Evolutionary conservation across 768 basidiomycete genomes (phyloP).

Genomic region (Phaeotremella fagi): DNA sequence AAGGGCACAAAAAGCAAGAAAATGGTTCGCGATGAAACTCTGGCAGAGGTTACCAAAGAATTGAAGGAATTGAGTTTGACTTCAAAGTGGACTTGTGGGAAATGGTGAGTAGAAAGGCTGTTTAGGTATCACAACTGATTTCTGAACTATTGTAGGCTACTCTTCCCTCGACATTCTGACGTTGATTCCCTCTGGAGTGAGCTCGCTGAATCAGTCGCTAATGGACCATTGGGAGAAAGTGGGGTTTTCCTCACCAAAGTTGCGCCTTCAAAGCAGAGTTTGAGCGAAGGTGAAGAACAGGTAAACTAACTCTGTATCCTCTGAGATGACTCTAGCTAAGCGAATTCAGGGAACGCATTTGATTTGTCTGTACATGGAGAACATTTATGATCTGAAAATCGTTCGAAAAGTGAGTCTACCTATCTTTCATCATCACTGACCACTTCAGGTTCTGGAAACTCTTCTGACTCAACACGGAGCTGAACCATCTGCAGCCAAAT

Average conservation of each 20-base stretch:
- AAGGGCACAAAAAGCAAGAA: slow-evolving; percentile 24
- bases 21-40: slow-evolving; percentile 18
- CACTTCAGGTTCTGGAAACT: slow-evolving; percentile 14
- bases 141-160: slow-evolving; percentile 7
- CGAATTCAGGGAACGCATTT: slow-evolving; percentile 7
- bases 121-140: neutral
- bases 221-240: slow-evolving; percentile 17
- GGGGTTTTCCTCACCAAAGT: slow-evolving; percentile 26
- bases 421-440: neutral
- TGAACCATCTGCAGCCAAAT: slow-evolving; percentile 20
- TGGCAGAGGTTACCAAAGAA: neutral
- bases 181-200: slow-evolving; percentile 22
- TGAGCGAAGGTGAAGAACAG: neutral
- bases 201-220: slow-evolving; percentile 20
- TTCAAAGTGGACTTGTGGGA: slow-evolving; percentile 19
- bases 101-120: slow-evolving; percentile 17
- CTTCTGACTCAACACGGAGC: slow-evolving; percentile 23
- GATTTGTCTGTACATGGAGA: slow-evolving; percentile 21
- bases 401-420: neutral
- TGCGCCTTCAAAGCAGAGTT: neutral
- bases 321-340: neutral
- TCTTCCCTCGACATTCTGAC: slow-evolving; percentile 12
- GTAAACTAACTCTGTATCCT: neutral
- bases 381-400: slow-evolving; percentile 12
- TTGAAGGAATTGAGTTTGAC: slow-evolving; percentile 9